A percentile compares a stretch with the other conserved stretches of the same genome.
These are phyloP conservation scores for Penicillium sp. DNA, from an alignment of 2,329 filamentous ascomycete genomes.

Conservation along the genomic window DNA sequence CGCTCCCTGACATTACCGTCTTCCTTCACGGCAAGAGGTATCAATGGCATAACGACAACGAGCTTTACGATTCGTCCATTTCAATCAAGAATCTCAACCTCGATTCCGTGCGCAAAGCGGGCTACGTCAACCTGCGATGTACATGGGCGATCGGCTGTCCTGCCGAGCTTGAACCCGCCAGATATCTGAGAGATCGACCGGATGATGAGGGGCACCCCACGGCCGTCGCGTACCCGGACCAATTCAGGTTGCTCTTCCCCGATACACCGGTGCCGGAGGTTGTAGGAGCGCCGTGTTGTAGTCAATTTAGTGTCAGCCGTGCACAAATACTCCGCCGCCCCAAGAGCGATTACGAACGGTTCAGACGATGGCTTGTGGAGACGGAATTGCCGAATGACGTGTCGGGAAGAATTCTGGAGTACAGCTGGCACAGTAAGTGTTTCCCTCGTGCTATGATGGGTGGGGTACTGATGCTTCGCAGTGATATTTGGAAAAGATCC, in stretches of 20 bases:
- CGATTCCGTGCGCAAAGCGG: slow-evolving; percentile 29
- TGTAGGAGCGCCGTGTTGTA: slow-evolving; percentile 51
- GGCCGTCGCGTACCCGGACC: slow-evolving; percentile 30
- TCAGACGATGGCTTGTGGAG: slow-evolving; percentile 48
- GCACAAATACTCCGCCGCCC: slow-evolving; percentile 44
- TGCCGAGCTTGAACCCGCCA: slow-evolving; percentile 33
- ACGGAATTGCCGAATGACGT: slow-evolving; percentile 42
- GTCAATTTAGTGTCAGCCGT: slow-evolving; percentile 48
- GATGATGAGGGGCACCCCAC: slow-evolving; percentile 24
- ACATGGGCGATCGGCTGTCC: slow-evolving; percentile 35
- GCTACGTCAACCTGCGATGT: slow-evolving; percentile 39
- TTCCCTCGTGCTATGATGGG: no score
- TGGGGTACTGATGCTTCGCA: background rate
- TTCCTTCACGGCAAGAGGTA: slow-evolving; percentile 45
- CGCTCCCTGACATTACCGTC: slow-evolving; percentile 40
- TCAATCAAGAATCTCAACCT: slow-evolving; percentile 29
- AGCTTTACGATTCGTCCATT: slow-evolving; percentile 26
- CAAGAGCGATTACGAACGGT: slow-evolving; percentile 45
- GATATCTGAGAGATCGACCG: slow-evolving; percentile 31
- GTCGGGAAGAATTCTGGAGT: slow-evolving; percentile 53
- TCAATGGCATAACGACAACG: slow-evolving; percentile 42
- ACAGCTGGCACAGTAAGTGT: slow-evolving; percentile 55
- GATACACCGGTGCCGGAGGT: slow-evolving; percentile 35
- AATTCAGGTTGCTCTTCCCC: slow-evolving; percentile 47
- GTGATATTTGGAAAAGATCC: slow-evolving; percentile 25